Conservation (phyloP, 2,329 filamentous ascomycete species). For the Claviceps fusiformis region DNA sequence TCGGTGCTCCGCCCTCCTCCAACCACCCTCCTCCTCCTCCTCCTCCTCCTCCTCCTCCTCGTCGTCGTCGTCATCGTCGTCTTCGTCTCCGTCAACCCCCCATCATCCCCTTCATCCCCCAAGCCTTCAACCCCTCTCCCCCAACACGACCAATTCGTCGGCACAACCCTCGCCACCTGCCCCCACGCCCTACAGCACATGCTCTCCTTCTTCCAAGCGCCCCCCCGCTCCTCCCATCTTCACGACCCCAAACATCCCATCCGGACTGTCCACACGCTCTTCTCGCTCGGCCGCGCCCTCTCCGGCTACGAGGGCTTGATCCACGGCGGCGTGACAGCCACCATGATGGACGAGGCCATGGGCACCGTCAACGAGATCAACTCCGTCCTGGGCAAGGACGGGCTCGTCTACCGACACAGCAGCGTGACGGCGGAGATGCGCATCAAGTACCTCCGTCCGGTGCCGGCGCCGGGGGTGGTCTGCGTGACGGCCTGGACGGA, state of each 20-base stretch:
- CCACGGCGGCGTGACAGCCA: conserved; percentile 23
- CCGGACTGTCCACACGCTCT: conserved; percentile 16
- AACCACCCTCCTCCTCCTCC: not conserved
- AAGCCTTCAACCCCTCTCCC: conserved; percentile 17
- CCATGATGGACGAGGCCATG: conserved; percentile 24
- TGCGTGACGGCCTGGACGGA: conserved; percentile 19
- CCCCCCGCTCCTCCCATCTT: conserved; percentile 12
- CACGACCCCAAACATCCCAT: conserved; percentile 15
- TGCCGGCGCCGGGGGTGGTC: conserved; percentile 17
- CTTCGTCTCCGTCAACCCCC: not conserved
- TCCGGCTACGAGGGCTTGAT: conserved; percentile 19
- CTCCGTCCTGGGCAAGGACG: conserved; percentile 17
- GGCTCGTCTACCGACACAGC: conserved; percentile 13
- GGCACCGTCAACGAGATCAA: conserved; percentile 24
- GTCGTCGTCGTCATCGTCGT: too few species aligned
- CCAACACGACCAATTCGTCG: conserved; percentile 22
- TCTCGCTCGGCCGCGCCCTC: conserved; percentile 20
- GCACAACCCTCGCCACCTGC: conserved; percentile 16
- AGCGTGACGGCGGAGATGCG: conserved; percentile 23
- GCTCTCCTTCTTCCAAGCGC: conserved; percentile 19
- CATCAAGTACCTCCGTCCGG: conserved; percentile 20
- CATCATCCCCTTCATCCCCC: conserved; percentile 20
- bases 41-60: too few species aligned
- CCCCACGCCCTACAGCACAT: conserved; percentile 18
- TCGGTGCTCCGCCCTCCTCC: conserved; percentile 21